These are phyloP conservation scores for Glycyrrhiza uralensis DNA, from an alignment of 306 rosid genomes.

Conservation along the genomic window DNA sequence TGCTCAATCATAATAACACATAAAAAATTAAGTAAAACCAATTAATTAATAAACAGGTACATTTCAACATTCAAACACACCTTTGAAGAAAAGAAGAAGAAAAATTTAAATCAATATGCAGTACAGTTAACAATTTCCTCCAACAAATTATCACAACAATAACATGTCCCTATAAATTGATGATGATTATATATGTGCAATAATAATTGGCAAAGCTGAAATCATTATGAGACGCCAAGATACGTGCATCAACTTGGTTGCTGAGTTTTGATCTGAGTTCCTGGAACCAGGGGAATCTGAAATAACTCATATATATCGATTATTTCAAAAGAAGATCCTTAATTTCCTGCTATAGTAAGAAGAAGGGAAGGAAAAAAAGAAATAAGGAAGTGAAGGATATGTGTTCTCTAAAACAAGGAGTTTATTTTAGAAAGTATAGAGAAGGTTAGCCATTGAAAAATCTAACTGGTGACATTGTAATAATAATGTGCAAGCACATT, in stretches of 20 bases:
- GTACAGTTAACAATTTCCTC: neutral
- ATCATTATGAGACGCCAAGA: neutral
- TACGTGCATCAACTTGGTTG: neutral
- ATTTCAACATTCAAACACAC: too few relatives aligned
- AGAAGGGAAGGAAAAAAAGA: neutral
- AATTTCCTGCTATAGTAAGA: neutral
- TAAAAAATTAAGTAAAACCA: too few relatives aligned
- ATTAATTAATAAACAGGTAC: too few relatives aligned
- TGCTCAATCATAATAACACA: too few relatives aligned
- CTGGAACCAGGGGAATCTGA: constrained; percentile 27
- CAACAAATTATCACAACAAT: neutral
- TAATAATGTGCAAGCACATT: too few relatives aligned
- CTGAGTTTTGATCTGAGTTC: constrained; percentile 28
- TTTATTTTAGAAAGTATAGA: too few relatives aligned
- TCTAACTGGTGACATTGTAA: too few relatives aligned
- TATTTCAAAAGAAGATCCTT: neutral
- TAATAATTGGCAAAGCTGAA: neutral
- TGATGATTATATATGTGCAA: neutral
- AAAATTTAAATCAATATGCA: too few relatives aligned
- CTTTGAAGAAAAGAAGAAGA: too few relatives aligned
- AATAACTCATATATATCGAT: neutral
- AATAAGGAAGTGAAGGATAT: neutral
- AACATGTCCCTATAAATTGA: neutral
- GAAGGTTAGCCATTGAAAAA: too few relatives aligned
- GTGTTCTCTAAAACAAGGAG: neutral